These are phyloP conservation scores for Alliaria petiolata DNA, from an alignment of 345 rosid genomes.

Conservation along the genomic window DNA sequence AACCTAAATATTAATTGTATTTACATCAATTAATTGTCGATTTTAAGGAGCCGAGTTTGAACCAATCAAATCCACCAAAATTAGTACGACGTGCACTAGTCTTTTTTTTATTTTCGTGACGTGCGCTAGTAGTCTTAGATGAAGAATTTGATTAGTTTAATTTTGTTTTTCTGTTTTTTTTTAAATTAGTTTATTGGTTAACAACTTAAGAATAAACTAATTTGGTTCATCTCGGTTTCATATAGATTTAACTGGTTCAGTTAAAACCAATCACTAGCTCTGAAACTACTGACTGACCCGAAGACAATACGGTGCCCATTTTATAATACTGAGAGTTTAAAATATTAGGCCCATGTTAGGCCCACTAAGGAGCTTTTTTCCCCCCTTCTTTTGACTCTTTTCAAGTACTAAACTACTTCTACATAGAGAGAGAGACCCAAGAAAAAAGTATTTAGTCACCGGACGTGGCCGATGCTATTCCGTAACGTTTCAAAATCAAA, in stretches of 20 bases:
- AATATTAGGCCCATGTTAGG: background rate
- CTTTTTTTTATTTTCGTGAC: slow-evolving; percentile 7
- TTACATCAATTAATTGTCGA: background rate
- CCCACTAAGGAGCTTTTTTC: no score
- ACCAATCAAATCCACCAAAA: background rate
- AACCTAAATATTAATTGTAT: no score
- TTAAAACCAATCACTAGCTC: background rate
- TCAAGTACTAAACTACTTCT: no score
- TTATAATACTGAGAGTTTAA: background rate
- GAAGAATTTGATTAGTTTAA: background rate
- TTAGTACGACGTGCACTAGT: slow-evolving; percentile 7
- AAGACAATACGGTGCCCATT: no score
- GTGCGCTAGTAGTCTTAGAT: slow-evolving; percentile 10
- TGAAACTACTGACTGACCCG: background rate
- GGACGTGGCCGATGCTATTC: no score
- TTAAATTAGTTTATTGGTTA: background rate
- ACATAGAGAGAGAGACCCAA: no score
- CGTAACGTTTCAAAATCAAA: no score
- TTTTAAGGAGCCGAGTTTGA: background rate
- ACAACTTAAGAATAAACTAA: background rate
- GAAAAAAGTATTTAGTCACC: no score
- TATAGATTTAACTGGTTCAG: slow-evolving; percentile 1
- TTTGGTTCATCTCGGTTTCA: background rate
- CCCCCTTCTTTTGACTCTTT: no score
- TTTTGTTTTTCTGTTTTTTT: no score